Evolutionary conservation across 495 filamentous ascomycete genomes (phyloP).

Genomic region (Chaetomium tenue): DNA sequence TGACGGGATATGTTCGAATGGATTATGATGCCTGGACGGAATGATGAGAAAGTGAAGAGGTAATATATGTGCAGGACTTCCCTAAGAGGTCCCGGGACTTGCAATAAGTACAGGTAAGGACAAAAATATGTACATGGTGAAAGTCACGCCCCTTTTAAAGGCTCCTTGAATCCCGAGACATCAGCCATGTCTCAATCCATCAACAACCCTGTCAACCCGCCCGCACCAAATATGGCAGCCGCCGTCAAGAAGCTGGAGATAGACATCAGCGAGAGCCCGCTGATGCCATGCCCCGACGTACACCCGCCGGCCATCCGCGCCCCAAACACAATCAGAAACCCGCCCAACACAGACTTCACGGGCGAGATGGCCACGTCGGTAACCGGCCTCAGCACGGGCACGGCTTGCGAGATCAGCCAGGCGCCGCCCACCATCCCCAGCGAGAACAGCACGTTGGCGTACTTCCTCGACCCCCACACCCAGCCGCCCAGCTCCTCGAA

Average conservation of each 20-base stretch:
- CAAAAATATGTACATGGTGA: neutral
- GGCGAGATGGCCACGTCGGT: slow-evolving; percentile 32
- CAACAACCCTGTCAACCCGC: slow-evolving; percentile 33
- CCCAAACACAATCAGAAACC: slow-evolving; percentile 52
- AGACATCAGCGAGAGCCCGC: slow-evolving; percentile 51
- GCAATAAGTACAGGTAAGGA: too few species aligned
- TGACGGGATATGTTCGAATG: too few species aligned
- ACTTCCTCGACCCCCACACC: slow-evolving; percentile 39
- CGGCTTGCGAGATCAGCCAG: slow-evolving; percentile 30
- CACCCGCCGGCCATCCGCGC: slow-evolving; percentile 57
- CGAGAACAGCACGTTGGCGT: slow-evolving; percentile 45
- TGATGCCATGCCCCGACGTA: slow-evolving; percentile 61
- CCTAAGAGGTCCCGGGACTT: too few species aligned
- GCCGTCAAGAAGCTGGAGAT: slow-evolving; percentile 54
- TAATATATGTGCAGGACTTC: too few species aligned
- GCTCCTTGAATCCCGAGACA: too few species aligned
- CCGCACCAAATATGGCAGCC: slow-evolving; percentile 49
- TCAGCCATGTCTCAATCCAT: slow-evolving; percentile 17
- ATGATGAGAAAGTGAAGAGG: too few species aligned
- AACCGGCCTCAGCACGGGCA: slow-evolving; percentile 31
- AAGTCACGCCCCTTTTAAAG: neutral
- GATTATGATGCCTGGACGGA: too few species aligned
- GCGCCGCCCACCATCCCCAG: slow-evolving; percentile 47
- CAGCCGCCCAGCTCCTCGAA: slow-evolving; percentile 54
- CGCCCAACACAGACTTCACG: slow-evolving; percentile 44